These are phyloP conservation scores for Pseudozyma hubeiensis DNA, from an alignment of 1,284 basidiomycete species.

Conservation along the genomic window DNA sequence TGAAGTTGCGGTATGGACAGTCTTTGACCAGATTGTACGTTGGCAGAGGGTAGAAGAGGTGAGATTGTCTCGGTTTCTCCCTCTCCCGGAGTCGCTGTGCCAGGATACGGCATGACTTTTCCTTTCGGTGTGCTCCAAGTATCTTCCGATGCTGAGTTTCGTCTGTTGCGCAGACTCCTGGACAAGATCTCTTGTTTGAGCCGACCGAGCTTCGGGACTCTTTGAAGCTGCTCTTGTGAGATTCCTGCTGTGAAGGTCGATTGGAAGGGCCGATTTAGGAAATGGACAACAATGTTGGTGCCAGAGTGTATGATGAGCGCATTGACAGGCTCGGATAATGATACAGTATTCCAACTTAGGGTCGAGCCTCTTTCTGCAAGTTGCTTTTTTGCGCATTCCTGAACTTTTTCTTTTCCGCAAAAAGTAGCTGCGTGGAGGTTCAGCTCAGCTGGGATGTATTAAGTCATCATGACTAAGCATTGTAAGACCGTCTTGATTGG, in stretches of 20 bases:
- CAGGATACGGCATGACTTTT: constrained; percentile 48
- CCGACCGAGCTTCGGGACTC: too few species aligned
- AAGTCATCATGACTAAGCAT: constrained; percentile 2
- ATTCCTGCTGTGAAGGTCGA: not conserved
- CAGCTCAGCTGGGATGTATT: constrained; percentile 1
- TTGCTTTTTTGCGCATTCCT: constrained; percentile 1
- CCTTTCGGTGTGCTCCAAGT: not conserved
- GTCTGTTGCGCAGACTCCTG: not conserved
- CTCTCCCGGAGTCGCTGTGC: constrained; percentile 46
- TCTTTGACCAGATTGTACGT: constrained; percentile 1
- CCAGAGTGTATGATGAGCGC: constrained; percentile 7
- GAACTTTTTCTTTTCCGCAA: constrained; percentile 5
- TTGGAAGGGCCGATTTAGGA: constrained; percentile 3
- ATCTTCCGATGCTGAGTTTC: not conserved
- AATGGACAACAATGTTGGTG: not conserved
- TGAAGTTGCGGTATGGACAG: constrained; percentile 26
- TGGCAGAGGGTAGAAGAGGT: constrained; percentile 42
- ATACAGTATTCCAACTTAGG: not conserved
- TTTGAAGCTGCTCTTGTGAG: too few species aligned
- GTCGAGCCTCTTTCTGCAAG: too few species aligned
- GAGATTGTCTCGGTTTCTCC: constrained; percentile 49
- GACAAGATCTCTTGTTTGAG: not conserved
- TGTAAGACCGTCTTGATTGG: too few species aligned
- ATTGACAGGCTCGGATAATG: not conserved
- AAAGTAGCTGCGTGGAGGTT: constrained; percentile 9